A percentile compares a stretch with the other conserved stretches of the same genome.
These are phyloP conservation scores for Quercus phellos DNA, from an alignment of 331 rosid genomes.

Conservation along the genomic window DNA sequence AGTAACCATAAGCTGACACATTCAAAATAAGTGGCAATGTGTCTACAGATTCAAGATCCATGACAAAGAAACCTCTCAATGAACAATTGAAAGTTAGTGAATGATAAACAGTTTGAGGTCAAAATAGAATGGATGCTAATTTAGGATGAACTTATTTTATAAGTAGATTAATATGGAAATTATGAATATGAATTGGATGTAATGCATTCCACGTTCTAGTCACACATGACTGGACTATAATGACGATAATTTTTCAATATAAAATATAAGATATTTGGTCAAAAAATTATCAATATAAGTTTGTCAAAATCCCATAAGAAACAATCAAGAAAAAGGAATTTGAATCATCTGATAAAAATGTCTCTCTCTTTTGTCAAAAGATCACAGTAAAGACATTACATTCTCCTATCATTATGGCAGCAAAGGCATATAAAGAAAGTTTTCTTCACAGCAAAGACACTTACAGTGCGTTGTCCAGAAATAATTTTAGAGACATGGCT, in stretches of 20 bases:
- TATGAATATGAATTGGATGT: background rate
- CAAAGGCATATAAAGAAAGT: conserved; percentile 13
- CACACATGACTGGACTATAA: background rate
- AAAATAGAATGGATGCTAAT: background rate
- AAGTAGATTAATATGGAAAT: background rate
- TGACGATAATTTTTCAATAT: background rate
- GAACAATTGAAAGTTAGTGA: conserved; percentile 12
- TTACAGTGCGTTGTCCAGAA: conserved; percentile 98
- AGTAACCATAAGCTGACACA: conserved; percentile 24
- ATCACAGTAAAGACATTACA: conserved; percentile 9
- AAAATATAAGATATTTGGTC: too few relatives aligned
- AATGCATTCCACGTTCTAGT: background rate
- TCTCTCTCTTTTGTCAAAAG: background rate
- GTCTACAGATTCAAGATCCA: conserved; percentile 13
- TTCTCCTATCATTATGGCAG: conserved; percentile 16
- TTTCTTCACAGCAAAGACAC: conserved; percentile 26
- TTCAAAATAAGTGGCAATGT: conserved; percentile 2
- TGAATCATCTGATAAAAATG: background rate
- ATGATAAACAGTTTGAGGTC: background rate
- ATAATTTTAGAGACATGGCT: conserved; percentile 92
- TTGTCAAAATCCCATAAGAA: background rate
- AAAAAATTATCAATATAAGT: background rate
- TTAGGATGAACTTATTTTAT: too few relatives aligned
- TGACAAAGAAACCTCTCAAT: conserved; percentile 10
- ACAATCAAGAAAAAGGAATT: background rate